Base-by-base conservation (phyloP, 2,329 filamentous ascomycete species). In the Nectriaceae sp. region DNA sequence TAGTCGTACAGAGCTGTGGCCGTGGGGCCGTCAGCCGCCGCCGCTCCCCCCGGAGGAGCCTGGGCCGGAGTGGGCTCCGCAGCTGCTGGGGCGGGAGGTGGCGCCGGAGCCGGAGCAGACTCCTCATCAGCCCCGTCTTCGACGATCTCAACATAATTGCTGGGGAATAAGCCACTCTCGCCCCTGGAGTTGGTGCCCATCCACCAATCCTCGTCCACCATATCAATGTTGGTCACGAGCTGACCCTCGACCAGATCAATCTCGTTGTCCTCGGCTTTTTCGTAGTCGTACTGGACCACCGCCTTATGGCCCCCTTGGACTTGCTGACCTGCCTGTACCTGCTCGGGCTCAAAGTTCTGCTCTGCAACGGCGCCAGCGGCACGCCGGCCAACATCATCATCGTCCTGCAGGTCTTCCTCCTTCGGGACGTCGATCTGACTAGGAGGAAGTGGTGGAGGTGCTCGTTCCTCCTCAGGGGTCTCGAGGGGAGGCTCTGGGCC, bases 201-300 rank as follows among this genome's bases (percentile, higher is more conserved):
- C 94, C 94, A 99, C 94, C 94, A 99, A 67, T 99, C 93, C 43
- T 95, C 88, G 61, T 97, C 94, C 2, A 99, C 90, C 89, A 95
- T 95, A 54, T 97, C 90, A 62, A 99, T 96, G 66, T 96, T 87
- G 20, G 82, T 91, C 31, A 99, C 87, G 55, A 86, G 83, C 62
- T 97, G 89, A 54, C 92, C 92, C 71, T 99, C 94, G 21, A 82
- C 79, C 16, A 99, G 80, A 57, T 96, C 91, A 48, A 99, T 83
- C 72, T 99, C 94, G 64, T 99, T 99, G 58, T 96, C 92, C 70
- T 99, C 94, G 1, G 91, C 91, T 73, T 95, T 97, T 63, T 97
- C 93, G 65, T 99, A 99, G 67, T 99, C 94, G 67, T 94, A 99
- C 63, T 94, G 86, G 29, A 94, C 83, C 48, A 95, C 64, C 2